Evolutionary conservation across 495 filamentous ascomycete genomes (phyloP), one percentile per base, ranked within the genome.

Genomic region (Lepidopterella palustris): DNA sequence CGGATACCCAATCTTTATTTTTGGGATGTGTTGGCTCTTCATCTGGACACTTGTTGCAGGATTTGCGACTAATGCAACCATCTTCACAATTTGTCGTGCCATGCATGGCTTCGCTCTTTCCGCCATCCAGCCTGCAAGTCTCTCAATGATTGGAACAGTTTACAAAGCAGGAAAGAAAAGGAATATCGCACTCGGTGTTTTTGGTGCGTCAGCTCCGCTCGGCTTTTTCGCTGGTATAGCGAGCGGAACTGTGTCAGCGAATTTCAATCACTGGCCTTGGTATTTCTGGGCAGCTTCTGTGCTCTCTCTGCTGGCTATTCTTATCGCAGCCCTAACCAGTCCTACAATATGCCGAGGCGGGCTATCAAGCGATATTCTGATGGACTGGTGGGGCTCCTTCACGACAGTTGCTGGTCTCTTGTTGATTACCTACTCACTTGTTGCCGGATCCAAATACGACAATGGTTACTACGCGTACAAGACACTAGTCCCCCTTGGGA

Each of bases 181-280:
- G 74, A 96, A 95, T 65, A 62, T 93, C 13, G 82, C 92, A 0
- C 95, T 95, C 68, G 83, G 84, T 45, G 71, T 93, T 0, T 95
- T 92, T 70, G 88, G 90, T 0, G 87, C 85, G 0, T 84, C 83
- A 60, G 89, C 89, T 0, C 84, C 86, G 0, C 60, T 92, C 0
- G 90, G 90, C 0, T 95, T 95, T 74, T 95, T 88, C 64, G 68
- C 81, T 8, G 90, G 90, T 0, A 88, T 95, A 47, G 88, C 92
- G 68, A 81, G 90, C 52, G 87, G 88, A 3, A 90, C 89, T 0
- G 24, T 90, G 1, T 78, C 81, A 2, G 84, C 80, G 2, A 76
- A 90, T 59, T 86, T 80, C 49, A 69, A 84, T 0, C 74, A 65
- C 1, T 95, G 88, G 86, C 70, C 82, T 21, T 91, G 86, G 83